Evolutionary conservation across 2,329 filamentous ascomycete genomes (phyloP).

Genomic region (Anisogramma anomala): DNA sequence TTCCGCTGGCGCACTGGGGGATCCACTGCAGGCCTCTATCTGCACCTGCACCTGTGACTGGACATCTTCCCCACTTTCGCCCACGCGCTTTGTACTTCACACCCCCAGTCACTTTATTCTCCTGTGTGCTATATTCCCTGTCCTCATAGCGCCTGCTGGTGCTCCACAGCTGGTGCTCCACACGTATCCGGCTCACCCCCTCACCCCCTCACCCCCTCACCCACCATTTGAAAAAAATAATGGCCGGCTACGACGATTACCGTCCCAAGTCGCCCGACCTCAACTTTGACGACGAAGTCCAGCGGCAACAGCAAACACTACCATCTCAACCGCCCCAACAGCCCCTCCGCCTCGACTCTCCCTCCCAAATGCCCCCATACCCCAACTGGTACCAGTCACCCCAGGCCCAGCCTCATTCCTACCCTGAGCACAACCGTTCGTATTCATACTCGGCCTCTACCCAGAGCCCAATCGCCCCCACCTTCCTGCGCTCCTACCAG

Average conservation of each 20-base stretch:
- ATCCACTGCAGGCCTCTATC: no score
- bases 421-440: conserved; percentile 6
- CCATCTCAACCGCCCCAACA: conserved; percentile 9
- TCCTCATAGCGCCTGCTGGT: no score
- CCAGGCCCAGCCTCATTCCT: conserved; percentile 7
- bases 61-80: no score
- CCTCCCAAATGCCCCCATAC: conserved; percentile 1
- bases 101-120: no score
- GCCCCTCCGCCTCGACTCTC: conserved; percentile 7
- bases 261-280: conserved; percentile 49
- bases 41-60: no score
- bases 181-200: no score
- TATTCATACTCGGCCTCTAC: conserved; percentile 13
- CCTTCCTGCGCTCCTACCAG: conserved; percentile 10
- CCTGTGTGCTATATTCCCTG: no score
- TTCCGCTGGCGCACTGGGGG: no score
- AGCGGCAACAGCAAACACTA: conserved; percentile 16
- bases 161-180: no score
- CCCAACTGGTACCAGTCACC: conserved; percentile 12
- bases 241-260: conserved; percentile 40
- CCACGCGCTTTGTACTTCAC: no score
- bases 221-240: not conserved
- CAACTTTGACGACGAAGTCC: conserved; percentile 8
- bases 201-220: not conserved
- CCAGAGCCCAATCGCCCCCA: conserved; percentile 11